Base-by-base conservation (phyloP, 805 yeast genomes). In the Metschnikowia similis region DNA sequence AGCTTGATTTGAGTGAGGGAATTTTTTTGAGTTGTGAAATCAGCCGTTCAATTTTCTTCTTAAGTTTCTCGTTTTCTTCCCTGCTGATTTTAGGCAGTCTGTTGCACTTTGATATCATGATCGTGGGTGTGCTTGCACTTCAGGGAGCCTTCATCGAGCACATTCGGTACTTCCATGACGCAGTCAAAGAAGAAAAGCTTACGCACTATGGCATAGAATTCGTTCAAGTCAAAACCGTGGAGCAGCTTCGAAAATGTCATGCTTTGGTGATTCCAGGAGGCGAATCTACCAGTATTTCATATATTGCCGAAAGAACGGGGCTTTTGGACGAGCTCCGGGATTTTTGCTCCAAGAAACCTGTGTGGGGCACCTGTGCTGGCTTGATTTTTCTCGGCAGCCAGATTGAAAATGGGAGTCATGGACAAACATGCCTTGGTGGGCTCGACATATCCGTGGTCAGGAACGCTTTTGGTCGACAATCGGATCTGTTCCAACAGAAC, bases 321-420 rank as follows among this genome's bases (percentile, higher is more conserved):
- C 61, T 87, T 58, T 66, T 83, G 16, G 72, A 74, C 27, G 85
- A 86, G 2, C 67, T 87, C 48, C 65, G 73, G 37, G 61, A 69
- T 10, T 81, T 78, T 62, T 80, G 83, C 26, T 67, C 75, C 7
- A 44, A 51, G 10, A 79, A 77, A 52, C 83, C 87, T 1, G 77
- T 82, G 10, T 87, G 95, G 95, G 95, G 95, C 0, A 87, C 95
- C 0, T 87, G 95, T 66, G 95, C 95, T 2, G 95, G 95, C 2
- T 69, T 87, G 56, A 87, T 87, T 46, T 74, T 86, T 55, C 69
- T 87, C 26, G 77, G 90, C 7, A 71, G 76, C 48, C 71, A 74
- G 42, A 70, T 84, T 35, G 67, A 74, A 13, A 76, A 80, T 58
- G 84, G 82, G 17, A 74, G 75, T 43, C 73, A 71, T 1, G 75